phyloP scores from a whole-genome alignment of 2,329 filamentous ascomycete species.

The Alternaria brassicicola region DNA sequence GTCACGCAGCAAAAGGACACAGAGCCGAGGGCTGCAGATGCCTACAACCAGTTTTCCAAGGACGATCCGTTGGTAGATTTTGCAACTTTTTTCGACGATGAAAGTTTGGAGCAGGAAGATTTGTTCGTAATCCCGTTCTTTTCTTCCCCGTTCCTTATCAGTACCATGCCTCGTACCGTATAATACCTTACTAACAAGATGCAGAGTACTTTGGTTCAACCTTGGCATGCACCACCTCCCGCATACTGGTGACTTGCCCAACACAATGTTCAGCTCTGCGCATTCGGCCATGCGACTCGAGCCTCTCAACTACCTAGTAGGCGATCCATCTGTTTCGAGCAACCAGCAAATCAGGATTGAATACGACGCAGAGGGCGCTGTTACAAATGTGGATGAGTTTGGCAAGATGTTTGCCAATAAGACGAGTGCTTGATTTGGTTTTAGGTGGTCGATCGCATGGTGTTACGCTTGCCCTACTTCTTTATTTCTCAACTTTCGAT shows the following conservation, averaged over 20 bases:
- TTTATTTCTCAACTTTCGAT: neutral
- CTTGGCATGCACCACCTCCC: slow-evolving; percentile 60
- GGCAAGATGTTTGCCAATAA: slow-evolving; percentile 8
- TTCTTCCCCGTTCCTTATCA: neutral
- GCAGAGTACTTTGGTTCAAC: slow-evolving; percentile 58
- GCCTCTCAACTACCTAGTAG: slow-evolving; percentile 54
- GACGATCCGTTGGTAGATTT: slow-evolving; percentile 60
- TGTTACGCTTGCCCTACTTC: neutral
- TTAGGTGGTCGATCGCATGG: neutral
- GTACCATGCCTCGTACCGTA: neutral
- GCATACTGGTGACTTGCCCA: slow-evolving; percentile 53
- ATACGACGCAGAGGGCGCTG: slow-evolving; percentile 29
- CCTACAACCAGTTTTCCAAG: slow-evolving; percentile 55
- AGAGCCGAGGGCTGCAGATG: slow-evolving; percentile 54
- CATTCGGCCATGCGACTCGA: slow-evolving; percentile 54
- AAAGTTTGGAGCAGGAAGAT: slow-evolving; percentile 51
- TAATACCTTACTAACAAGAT: neutral
- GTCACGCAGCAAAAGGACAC: slow-evolving; percentile 60
- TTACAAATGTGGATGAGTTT: slow-evolving; percentile 19
- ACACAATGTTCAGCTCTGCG: slow-evolving; percentile 59
- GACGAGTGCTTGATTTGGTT: neutral
- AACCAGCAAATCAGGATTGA: slow-evolving; percentile 52
- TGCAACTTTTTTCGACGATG: slow-evolving; percentile 56
- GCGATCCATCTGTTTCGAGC: slow-evolving; percentile 50
- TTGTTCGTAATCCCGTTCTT: slow-evolving; percentile 25